phyloP scores from a whole-genome alignment of 352 stramenopile genomes.

The Blastocystis sp. region DNA sequence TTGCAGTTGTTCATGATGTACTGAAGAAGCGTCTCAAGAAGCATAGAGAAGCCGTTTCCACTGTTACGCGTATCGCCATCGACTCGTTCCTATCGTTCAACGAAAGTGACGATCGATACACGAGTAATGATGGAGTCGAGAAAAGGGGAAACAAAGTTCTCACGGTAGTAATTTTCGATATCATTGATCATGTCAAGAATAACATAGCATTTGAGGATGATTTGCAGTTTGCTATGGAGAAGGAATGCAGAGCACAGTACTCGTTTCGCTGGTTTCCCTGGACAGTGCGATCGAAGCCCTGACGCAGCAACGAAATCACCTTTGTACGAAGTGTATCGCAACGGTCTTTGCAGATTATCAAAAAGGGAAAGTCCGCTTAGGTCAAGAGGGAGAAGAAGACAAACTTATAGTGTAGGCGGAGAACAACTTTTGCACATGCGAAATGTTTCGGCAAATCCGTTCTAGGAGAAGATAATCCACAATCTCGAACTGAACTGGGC shows the following conservation, averaged over 20 bases:
- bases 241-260: neutral
- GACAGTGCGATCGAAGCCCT: slow-evolving; percentile 23
- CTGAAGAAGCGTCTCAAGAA: neutral
- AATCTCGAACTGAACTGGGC: neutral
- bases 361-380: neutral
- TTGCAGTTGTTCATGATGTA: slow-evolving; percentile 10
- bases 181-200: slow-evolving; percentile 17
- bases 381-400: neutral
- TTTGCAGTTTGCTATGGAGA: neutral
- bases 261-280: slow-evolving; percentile 2
- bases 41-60: neutral
- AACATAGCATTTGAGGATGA: slow-evolving; percentile 29
- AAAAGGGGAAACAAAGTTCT: slow-evolving; percentile 41
- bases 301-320: neutral
- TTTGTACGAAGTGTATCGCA: neutral
- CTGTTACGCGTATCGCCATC: slow-evolving; percentile 37
- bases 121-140: slow-evolving; percentile 42
- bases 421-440: neutral
- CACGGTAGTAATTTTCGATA: slow-evolving; percentile 21
- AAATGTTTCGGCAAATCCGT: neutral
- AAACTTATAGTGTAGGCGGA: neutral
- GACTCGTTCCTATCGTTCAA: neutral
- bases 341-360: slow-evolving; percentile 53
- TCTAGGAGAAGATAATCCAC: slow-evolving; percentile 1
- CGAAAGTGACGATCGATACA: neutral